Evolutionary conservation across 2,329 filamentous ascomycete species (phyloP).

Genomic region (Monilinia fructigena): DNA sequence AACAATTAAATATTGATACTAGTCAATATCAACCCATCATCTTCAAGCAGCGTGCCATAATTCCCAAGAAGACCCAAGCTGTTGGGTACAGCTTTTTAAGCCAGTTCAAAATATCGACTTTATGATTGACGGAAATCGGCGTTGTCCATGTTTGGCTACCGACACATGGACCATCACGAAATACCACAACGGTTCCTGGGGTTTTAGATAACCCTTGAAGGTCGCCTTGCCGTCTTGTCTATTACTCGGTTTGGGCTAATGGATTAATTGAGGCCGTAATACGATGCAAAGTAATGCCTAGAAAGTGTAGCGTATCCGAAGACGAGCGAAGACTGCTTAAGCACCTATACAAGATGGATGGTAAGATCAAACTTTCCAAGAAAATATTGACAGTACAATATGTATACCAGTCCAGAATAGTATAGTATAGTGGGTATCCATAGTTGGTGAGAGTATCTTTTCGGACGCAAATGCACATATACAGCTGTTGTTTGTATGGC

Average conservation of each 20-base stretch:
- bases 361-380: background rate
- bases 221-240: constrained; percentile 5
- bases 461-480: background rate
- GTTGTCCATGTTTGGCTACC: constrained; percentile 2
- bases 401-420: background rate
- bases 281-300: background rate
- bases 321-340: background rate
- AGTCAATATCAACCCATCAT: background rate
- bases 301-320: background rate
- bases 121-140: constrained; percentile 14
- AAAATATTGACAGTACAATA: background rate
- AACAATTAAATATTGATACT: constrained; percentile 3
- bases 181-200: constrained; percentile 15
- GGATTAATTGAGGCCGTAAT: background rate
- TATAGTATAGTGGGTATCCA: background rate
- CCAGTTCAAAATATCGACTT: background rate
- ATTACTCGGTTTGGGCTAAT: constrained; percentile 4
- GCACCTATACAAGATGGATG: background rate
- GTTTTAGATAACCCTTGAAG: constrained; percentile 6
- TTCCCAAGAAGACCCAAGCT: constrained; percentile 4
- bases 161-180: constrained; percentile 2
- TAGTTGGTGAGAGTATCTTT: background rate
- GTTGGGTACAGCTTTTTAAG: constrained; percentile 14
- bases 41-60: constrained; percentile 3
- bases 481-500: background rate